phyloP scores from a whole-genome alignment of 306 rosid genomes.

The Trichosanthes cucumerina region DNA sequence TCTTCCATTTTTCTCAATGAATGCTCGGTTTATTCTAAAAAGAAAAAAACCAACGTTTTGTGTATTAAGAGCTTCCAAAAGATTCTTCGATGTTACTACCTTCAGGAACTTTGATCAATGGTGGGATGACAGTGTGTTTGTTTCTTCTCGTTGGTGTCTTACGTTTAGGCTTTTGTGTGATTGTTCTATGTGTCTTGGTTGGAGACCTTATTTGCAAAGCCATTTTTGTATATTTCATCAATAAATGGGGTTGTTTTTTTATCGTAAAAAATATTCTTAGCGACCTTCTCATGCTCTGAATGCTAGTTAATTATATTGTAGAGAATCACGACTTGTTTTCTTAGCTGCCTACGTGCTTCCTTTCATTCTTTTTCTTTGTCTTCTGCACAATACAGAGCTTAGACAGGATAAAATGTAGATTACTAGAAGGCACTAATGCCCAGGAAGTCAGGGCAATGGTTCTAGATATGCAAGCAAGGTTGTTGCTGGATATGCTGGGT shows the following conservation, averaged over 20 bases:
- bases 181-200: background rate
- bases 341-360: background rate
- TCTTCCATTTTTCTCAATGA: no score
- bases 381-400: constrained; percentile 60
- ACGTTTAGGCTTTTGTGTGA: background rate
- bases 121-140: background rate
- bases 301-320: background rate
- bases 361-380: background rate
- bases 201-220: background rate
- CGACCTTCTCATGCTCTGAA: background rate
- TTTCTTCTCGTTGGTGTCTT: background rate
- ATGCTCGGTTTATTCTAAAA: no score
- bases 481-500: constrained; percentile 97
- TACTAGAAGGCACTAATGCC: constrained; percentile 89
- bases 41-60: background rate
- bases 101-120: background rate
- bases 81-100: background rate
- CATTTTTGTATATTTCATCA: background rate
- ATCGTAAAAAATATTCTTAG: background rate
- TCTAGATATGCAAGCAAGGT: constrained; percentile 98
- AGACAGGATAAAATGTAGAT: constrained; percentile 96
- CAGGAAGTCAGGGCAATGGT: constrained; percentile 99
- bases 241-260: background rate
- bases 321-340: background rate
- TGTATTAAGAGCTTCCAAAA: background rate